Evolutionary conservation across 225 moss, liverwort and hornwort species (phyloP).

Genomic region (Thuidium tamariscinum): DNA sequence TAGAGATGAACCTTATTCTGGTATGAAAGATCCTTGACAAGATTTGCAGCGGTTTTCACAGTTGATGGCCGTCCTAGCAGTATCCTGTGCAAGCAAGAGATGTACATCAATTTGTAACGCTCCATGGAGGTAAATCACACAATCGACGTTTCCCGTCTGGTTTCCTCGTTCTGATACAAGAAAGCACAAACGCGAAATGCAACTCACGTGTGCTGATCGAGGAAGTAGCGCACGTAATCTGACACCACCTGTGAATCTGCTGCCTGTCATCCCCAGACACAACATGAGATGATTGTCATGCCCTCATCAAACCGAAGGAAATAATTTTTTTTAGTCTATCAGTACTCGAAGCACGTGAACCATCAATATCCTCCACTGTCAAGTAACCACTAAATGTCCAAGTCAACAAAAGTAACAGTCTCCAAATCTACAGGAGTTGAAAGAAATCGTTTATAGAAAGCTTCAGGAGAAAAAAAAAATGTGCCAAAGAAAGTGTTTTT

Average conservation of each 20-base stretch:
- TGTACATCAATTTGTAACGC: not conserved
- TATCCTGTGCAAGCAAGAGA: slow-evolving; percentile 41
- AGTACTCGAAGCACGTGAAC: not conserved
- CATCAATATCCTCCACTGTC: not conserved
- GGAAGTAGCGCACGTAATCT: slow-evolving; percentile 87
- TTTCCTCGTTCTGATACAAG: not conserved
- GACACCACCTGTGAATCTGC: slow-evolving; percentile 95
- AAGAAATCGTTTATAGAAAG: not conserved
- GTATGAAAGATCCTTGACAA: slow-evolving; percentile 75
- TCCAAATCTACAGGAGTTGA: not conserved
- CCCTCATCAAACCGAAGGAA: not conserved
- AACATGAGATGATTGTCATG: not conserved
- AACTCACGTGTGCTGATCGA: slow-evolving; percentile 84
- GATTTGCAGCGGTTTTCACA: slow-evolving; percentile 77
- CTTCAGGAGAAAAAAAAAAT: not conserved
- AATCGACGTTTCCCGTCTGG: not conserved
- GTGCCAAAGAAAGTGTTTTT: too few relatives aligned
- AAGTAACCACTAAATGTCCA: not conserved
- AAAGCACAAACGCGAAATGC: not conserved
- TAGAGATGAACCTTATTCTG: slow-evolving; percentile 71
- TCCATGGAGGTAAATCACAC: not conserved
- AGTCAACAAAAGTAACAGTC: not conserved
- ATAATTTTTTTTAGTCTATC: not conserved
- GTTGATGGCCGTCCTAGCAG: slow-evolving; percentile 68
- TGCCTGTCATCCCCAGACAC: slow-evolving; percentile 41